Percentiles rank a stretch among this genome's conserved stretches.
phyloP scores from a whole-genome alignment of 139 green algal species.

The Axilococcus clingmanii region DNA sequence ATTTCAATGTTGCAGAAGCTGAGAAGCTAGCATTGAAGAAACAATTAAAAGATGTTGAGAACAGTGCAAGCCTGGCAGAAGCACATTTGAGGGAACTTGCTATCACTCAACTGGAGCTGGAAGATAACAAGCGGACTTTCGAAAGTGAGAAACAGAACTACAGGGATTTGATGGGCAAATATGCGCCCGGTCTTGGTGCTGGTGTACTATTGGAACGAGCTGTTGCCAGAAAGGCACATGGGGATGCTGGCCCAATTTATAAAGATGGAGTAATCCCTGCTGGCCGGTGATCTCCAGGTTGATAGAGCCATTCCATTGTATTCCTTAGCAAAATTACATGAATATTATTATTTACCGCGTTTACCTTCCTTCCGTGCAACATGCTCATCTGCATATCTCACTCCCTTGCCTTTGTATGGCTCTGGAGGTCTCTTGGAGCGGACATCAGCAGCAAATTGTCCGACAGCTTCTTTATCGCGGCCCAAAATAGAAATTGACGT shows the following conservation, averaged over 20 bases:
- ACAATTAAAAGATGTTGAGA: slow-evolving; percentile 5
- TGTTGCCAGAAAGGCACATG: slow-evolving; percentile 21
- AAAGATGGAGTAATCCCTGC: too few relatives aligned
- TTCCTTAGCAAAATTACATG: background rate
- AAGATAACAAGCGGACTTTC: background rate
- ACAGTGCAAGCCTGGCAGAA: background rate
- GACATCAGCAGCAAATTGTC: slow-evolving; percentile 86
- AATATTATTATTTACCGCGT: slow-evolving; percentile 55
- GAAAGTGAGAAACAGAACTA: slow-evolving; percentile 1
- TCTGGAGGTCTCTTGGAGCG: slow-evolving; percentile 76
- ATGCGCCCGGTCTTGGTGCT: slow-evolving; percentile 33
- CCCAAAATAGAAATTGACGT: slow-evolving; percentile 49
- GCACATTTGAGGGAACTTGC: background rate
- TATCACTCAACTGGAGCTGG: background rate
- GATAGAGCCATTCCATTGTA: background rate
- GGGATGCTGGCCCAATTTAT: too few relatives aligned
- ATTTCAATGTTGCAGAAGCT: slow-evolving; percentile 3
- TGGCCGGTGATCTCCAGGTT: too few relatives aligned
- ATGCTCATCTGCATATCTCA: slow-evolving; percentile 82
- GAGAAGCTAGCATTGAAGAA: slow-evolving; percentile 2
- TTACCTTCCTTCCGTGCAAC: slow-evolving; percentile 96
- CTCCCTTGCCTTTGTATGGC: slow-evolving; percentile 94
- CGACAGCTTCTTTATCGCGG: slow-evolving; percentile 79
- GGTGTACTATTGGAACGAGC: slow-evolving; percentile 33
- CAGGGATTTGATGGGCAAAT: slow-evolving; percentile 25